These are phyloP conservation scores for Cladophialophora carrionii DNA, from an alignment of 2,329 filamentous ascomycete species.

Conservation along the genomic window DNA sequence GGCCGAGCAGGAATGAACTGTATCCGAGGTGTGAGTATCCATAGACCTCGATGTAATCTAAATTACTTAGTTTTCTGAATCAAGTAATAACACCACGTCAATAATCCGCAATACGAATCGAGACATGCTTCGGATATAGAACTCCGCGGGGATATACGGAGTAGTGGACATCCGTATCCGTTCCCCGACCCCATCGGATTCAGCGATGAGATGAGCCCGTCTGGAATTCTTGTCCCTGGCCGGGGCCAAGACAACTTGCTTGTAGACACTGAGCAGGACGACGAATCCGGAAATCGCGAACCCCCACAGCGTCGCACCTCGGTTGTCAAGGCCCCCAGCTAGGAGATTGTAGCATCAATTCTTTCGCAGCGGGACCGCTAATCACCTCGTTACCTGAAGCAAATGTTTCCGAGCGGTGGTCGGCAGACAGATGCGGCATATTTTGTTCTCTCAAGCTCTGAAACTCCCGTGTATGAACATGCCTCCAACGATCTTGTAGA, in stretches of 20 bases:
- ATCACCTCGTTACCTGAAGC: neutral
- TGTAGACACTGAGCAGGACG: neutral
- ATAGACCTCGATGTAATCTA: neutral
- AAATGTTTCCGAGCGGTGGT: neutral
- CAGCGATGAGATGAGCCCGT: neutral
- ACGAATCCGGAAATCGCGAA: neutral
- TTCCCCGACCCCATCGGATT: neutral
- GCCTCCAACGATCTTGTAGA: neutral
- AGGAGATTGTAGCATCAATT: neutral
- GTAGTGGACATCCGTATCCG: neutral
- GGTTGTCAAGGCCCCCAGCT: neutral
- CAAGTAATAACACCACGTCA: neutral
- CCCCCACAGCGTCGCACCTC: neutral
- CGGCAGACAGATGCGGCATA: neutral
- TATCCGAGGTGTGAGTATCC: neutral
- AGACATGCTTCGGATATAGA: neutral
- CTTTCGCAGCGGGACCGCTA: neutral
- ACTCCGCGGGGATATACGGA: conserved; percentile 6
- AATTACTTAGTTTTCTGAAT: neutral
- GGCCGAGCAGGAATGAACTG: neutral
- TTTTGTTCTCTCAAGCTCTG: neutral
- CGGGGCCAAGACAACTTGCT: neutral
- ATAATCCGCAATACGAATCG: neutral
- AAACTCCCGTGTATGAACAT: neutral
- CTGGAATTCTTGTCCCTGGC: neutral